phyloP scores from a whole-genome alignment of 768 basidiomycete species.

The Strobilomyces confusus region DNA sequence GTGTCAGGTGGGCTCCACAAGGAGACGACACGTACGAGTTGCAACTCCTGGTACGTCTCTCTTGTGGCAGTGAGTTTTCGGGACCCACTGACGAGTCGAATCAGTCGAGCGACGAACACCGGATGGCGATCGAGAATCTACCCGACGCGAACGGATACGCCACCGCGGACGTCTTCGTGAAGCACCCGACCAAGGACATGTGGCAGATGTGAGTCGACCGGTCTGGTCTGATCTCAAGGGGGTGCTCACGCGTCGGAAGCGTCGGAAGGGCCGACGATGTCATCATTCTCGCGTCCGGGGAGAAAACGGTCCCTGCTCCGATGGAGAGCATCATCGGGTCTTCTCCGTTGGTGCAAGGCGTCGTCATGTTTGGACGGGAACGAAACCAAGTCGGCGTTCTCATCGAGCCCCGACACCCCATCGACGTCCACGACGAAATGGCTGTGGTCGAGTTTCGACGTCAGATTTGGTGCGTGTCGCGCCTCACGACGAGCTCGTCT shows the following conservation, averaged over 20 bases:
- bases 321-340: constrained; percentile 27
- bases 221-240: too few relatives aligned
- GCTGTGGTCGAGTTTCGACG: constrained; percentile 29
- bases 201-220: constrained; percentile 37
- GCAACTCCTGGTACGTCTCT: too few relatives aligned
- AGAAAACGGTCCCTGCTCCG: constrained; percentile 23
- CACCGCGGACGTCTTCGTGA: constrained; percentile 40
- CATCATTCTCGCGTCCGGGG: constrained; percentile 12
- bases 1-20: too few relatives aligned
- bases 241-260: too few relatives aligned
- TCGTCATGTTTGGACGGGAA: constrained; percentile 35
- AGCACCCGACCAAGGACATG: constrained; percentile 40
- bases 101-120: too few relatives aligned
- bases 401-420: constrained; percentile 22
- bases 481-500: too few relatives aligned
- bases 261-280: too few relatives aligned
- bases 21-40: too few relatives aligned
- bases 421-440: constrained; percentile 23
- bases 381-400: constrained; percentile 32
- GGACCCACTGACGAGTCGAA: too few relatives aligned
- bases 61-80: too few relatives aligned
- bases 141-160: constrained; percentile 40
- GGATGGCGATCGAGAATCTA: constrained; percentile 31
- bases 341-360: constrained; percentile 18
- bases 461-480: constrained; percentile 31